Evolutionary conservation across 2,329 filamentous ascomycete species (phyloP), one percentile per base, ranked within the genome.

Genomic region (Gliomastix tumulicola): DNA sequence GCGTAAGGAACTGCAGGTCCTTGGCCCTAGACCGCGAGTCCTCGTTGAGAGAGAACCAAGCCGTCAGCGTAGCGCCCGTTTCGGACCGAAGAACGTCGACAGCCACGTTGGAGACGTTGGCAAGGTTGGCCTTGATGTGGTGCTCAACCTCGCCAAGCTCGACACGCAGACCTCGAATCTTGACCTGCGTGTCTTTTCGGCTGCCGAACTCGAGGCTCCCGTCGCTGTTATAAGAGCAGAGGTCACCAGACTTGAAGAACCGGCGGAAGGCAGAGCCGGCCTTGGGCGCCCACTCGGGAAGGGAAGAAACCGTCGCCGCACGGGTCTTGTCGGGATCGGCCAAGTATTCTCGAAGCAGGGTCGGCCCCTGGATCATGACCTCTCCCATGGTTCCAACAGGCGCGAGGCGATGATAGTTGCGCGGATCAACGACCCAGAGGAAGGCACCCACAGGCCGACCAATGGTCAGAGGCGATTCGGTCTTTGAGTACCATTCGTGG

Each of bases 151-250:
- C 41, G 16, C 33, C 40, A 7, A 69, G 55, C 51, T 68, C 76
- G 40, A 71, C 56, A 38, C 70, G 49, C 38, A 65, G 73, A 32
- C 76, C 76, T 21, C 64, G 61, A 12, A 76, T 49, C 47, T 76
- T 76, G 32, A 76, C 61, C 21, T 37, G 35, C 10, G 35, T 37
- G 15, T 37, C 35, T 4, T 21, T 19, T 12, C 35, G 35, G 19
- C 48, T 76, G 19, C 16, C 11, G 13, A 21, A 38, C 21, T 38
- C 36, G 12, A 38, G 17, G 16, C 22, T 33, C 9, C 36, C 36
- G 21, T 38, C 36, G 3, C 20, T 7, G 19, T 38, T 38, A 21
- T 34, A 38, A n/a, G 11, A 28, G 22, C 36, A 25, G 10, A 38
- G 36, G 34, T 38, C 36, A 20, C 36, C 36, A 7, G 48, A 50